Evolutionary conservation across 768 basidiomycete genomes (phyloP), one percentile per base, ranked within the genome.

Genomic region (Tricholoma terreum): DNA sequence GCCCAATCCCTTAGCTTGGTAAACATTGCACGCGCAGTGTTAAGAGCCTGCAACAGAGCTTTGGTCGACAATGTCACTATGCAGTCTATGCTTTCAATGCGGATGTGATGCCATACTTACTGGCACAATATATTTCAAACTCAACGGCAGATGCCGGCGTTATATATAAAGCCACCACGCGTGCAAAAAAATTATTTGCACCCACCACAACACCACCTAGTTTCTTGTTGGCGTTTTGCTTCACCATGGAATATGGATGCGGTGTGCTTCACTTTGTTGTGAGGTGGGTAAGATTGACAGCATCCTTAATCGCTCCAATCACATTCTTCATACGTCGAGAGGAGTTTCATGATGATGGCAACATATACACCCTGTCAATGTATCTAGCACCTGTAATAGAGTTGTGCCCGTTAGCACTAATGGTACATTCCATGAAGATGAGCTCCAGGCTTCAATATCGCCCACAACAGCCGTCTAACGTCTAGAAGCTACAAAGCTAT

Each of bases 281-380:
- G 64, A 67, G 75, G 75, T 77, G 84, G 84, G 77, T 70, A 61
- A 81, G 80, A 87, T 54, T 50, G 72, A 75, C 45, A 71, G 85
- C 89, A 89, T 79, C 78, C 70, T 83, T 90, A 90, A 92, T 91
- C 89, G 83, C 89, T 90, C 87, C 77, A 71, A 85, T 85, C 84
- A 80, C 87, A 77, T 74, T 50, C 55, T 68, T 67, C 61, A 74
- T 69, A 90, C 86, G 87, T 81, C 64, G 84, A 83, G 75, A 81
- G 81, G 87, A 88, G 89, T 91, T 92, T 92, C 89, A 90, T 91
- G 85, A 76, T 76, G 82, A 74, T 72, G 89, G 89, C 87, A 57
- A 89, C 79, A 89, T 58, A n/a, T n/a, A n/a, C n/a, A 31, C 55
- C 50, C 57, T 56, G 9, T 30, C 14, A 8, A 8, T 40, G n/a